Base-by-base conservation (phyloP, 1,284 basidiomycete species). In the Ganoderma lucidum region DNA sequence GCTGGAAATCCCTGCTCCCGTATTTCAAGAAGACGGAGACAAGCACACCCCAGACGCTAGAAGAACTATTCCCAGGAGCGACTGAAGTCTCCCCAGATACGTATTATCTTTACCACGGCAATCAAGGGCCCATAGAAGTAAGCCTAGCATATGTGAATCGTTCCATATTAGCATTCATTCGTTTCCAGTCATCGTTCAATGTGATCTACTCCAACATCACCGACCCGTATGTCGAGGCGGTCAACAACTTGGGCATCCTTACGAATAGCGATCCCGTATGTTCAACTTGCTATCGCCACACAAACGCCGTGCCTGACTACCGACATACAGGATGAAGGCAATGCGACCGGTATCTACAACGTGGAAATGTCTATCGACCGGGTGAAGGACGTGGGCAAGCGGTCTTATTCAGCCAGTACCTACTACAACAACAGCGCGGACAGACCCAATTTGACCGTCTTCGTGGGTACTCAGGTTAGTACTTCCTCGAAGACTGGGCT, bases 341-440 rank as follows among this genome's bases (percentile, higher is more conserved):
- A 76, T 53, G 73, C 73, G 0, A 75, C 73, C 2, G 77, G 75
- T 10, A 68, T 77, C 28, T 73, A 69, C 28, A 77, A 77, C 15
- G 69, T 71, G 6, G 64, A 70, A 42, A 66, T 69, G 6, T 61
- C 73, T n/a, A 65, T 78, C 64, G 75, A 78, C 19, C 69, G 70
- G 1, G 65, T 63, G 23, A 72, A 71, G 30, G 35, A 68, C 42
- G 35, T 59, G 32, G 77, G 76, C 3, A 71, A 68, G 45, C 74
- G 77, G 14, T 75, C 77, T 6, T 78, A 77, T 8, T 56, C 77
- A 1, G 74, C 75, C 10, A 74, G 61, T 42, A 73, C 73, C 17
- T 78, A 78, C 60, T 76, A 69, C 45, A 66, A 67, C 44, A 63
- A 60, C 6, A 65, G 63, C 37, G 56, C 63, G 17, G 37, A 61